Conservation (phyloP, 1,284 basidiomycete genomes). For the Malassezia pachydermatis region DNA sequence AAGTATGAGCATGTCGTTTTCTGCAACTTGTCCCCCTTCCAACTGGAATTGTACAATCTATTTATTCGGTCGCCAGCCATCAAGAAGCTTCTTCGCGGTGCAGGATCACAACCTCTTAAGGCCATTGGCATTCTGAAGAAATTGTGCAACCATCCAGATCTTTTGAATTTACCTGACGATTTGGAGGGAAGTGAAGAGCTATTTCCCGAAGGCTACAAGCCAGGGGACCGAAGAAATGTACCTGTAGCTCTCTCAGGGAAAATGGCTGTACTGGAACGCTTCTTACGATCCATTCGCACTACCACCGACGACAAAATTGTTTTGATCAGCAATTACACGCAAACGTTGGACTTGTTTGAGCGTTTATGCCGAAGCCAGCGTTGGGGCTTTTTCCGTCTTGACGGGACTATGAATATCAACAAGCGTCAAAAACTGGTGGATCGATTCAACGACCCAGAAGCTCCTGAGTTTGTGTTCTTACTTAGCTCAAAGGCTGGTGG, state of each 20-base stretch:
- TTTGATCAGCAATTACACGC: constrained; percentile 94
- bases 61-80: constrained; percentile 94
- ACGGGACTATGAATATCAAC: constrained; percentile 82
- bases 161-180: constrained; percentile 77
- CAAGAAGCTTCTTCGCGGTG: constrained; percentile 76
- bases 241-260: constrained; percentile 40
- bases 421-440: constrained; percentile 97
- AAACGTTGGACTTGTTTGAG: constrained; percentile 71
- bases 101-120: constrained; percentile 87
- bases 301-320: constrained; percentile 79
- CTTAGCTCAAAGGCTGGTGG: constrained; percentile 97
- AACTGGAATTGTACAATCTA: constrained; percentile 75
- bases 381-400: constrained; percentile 83
- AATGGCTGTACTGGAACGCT: constrained; percentile 75
- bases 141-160: constrained; percentile 91
- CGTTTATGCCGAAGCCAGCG: constrained; percentile 52
- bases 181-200: constrained; percentile 71
- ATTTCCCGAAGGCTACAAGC: constrained; percentile 69
- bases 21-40: constrained; percentile 77
- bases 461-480: constrained; percentile 90
- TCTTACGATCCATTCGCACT: constrained; percentile 36
- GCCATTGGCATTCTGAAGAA: constrained; percentile 96
- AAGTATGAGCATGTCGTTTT: constrained; percentile 99
- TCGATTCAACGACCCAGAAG: constrained; percentile 88
- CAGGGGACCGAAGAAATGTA: constrained; percentile 50